These are phyloP conservation scores for Metroxylon sagu DNA, from an alignment of 176 grass and related monocot species.

Conservation along the genomic window DNA sequence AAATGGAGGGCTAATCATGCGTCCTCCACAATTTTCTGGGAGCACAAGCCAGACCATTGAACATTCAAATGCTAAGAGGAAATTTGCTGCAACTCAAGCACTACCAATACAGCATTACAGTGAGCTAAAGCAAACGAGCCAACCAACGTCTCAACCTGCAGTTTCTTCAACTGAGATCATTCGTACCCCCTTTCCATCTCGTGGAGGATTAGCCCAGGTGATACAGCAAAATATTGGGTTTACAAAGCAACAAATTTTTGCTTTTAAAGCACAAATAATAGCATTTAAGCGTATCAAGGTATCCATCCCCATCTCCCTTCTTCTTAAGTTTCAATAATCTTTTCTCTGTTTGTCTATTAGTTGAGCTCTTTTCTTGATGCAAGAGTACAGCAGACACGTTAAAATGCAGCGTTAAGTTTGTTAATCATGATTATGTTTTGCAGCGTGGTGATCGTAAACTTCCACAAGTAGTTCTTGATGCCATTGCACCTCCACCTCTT, in stretches of 20 bases:
- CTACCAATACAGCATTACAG: conserved; percentile 56
- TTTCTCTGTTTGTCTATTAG: conserved; percentile 1
- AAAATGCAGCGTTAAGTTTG: too few relatives aligned
- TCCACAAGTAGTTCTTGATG: conserved; percentile 87
- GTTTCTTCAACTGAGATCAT: conserved; percentile 24
- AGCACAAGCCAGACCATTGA: conserved; percentile 37
- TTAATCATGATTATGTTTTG: conserved; percentile 3
- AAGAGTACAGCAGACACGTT: not conserved
- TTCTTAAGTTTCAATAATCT: too few relatives aligned
- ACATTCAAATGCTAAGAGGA: conserved; percentile 43
- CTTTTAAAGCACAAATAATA: conserved; percentile 97
- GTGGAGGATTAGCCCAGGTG: conserved; percentile 24
- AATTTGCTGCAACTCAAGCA: conserved; percentile 35
- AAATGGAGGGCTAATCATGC: conserved; percentile 42
- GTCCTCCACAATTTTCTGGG: conserved; percentile 37
- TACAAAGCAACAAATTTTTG: conserved; percentile 88
- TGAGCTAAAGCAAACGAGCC: conserved; percentile 40
- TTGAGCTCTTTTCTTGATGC: conserved; percentile 11
- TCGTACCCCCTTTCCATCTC: conserved; percentile 27
- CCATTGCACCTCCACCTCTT: conserved; percentile 45
- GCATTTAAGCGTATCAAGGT: conserved; percentile 97
- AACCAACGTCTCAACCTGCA: conserved; percentile 25
- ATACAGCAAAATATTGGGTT: conserved; percentile 33
- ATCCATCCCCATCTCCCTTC: not conserved
- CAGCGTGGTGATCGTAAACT: conserved; percentile 88